Evolutionary conservation across 805 yeast species (phyloP), one percentile per base, ranked within the genome.

Genomic region (Yarrowia sp.): DNA sequence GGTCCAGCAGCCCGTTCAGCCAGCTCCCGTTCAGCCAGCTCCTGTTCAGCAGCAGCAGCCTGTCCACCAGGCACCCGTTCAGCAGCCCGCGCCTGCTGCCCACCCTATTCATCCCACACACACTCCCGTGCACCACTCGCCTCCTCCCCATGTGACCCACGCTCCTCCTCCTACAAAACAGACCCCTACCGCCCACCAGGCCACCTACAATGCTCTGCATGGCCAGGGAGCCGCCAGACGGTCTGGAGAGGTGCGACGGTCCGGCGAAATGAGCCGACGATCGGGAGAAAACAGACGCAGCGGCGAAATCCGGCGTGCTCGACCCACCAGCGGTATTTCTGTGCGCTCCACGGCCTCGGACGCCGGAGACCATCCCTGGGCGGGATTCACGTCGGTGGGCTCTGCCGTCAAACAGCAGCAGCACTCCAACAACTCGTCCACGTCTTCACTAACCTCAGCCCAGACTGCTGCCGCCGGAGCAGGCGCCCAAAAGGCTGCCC

Each of bases 181-280:
- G 45, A 49, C 56, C n/a, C 48, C 55, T 26, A 49, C 56, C 45
- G 48, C 56, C 36, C 67, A 63, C 67, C 55, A 63, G 56, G 56
- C 67, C 38, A 63, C 67, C 26, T 63, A 63, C 56, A 40, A 63
- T 22, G 67, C 67, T 15, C 56, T 63, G 22, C 67, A 63, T 12
- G 67, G 67, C 48, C 52, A 56, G 49, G 32, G 32, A 5, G 19
- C 35, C 3, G 43, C 42, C n/a, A 52, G 65, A 9, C 65, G 65
- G 65, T 59, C 65, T 8, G 65, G 65, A 2, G 65, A 59, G 42
- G 65, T 59, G 19, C 40, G 65, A 16, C 65, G 65, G 2, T 59
- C 65, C 7, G 65, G 65, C 7, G 65, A 59, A 14, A 35, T 45
- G 42, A 15, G 48, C 9, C 65, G 65, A 12, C 65, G 65, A 16